phyloP scores from a whole-genome alignment of 345 rosid genomes.

The Aegle marmelos region DNA sequence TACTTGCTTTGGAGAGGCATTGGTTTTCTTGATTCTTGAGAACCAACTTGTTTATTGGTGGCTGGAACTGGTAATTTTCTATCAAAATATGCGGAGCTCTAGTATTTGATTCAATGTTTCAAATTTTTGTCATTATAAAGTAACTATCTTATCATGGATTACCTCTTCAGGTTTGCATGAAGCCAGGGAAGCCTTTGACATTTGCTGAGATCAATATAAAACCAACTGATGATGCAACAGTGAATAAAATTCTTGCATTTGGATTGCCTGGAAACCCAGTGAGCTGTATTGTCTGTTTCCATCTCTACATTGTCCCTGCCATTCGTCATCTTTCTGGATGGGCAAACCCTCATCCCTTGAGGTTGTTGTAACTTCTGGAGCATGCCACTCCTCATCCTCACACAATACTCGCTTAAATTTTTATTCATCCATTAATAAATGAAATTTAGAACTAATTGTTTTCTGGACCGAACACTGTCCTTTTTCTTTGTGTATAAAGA shows the following conservation, averaged over 20 bases:
- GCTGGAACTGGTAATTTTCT: background rate
- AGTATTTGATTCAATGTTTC: conserved; percentile 7
- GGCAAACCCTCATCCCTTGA: conserved; percentile 65
- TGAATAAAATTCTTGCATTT: conserved; percentile 72
- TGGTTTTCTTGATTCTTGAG: background rate
- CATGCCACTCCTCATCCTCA: background rate
- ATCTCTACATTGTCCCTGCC: conserved; percentile 80
- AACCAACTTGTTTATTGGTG: background rate
- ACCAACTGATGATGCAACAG: conserved; percentile 25
- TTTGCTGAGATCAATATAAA: conserved; percentile 68
- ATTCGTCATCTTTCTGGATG: conserved; percentile 85
- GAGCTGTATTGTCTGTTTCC: conserved; percentile 88
- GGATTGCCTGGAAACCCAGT: conserved; percentile 99
- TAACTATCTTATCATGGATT: conserved; percentile 10
- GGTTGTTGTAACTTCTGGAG: conserved; percentile 46
- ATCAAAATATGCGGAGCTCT: background rate
- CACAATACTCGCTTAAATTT: background rate
- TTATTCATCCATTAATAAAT: background rate
- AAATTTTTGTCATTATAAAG: conserved; percentile 11
- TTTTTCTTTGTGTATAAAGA: conserved; percentile 34
- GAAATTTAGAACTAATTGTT: background rate
- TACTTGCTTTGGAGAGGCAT: background rate
- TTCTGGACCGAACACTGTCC: background rate
- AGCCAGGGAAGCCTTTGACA: conserved; percentile 92
- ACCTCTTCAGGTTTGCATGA: conserved; percentile 74